These are phyloP conservation scores for Colletotrichum truncatum DNA, from an alignment of 2,329 filamentous ascomycete genomes.

Conservation along the genomic window DNA sequence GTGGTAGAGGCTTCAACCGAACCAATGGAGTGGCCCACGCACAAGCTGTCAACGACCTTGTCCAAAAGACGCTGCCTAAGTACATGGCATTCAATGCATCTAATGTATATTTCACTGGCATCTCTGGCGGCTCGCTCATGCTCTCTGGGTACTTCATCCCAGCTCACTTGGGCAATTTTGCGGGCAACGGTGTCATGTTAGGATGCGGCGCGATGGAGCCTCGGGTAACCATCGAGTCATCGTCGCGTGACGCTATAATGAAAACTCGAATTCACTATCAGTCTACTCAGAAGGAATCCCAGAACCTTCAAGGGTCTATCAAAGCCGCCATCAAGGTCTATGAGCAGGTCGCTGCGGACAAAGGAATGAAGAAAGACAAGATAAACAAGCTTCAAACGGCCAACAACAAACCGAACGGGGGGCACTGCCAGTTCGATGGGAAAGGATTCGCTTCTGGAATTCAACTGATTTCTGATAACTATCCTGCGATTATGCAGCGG, in stretches of 20 bases:
- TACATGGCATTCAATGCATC: slow-evolving; percentile 61
- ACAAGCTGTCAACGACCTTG: slow-evolving; percentile 63
- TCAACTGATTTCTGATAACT: slow-evolving; percentile 63
- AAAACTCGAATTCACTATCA: slow-evolving; percentile 65
- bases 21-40: slow-evolving; percentile 65
- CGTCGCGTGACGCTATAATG: slow-evolving; percentile 47
- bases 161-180: slow-evolving; percentile 59
- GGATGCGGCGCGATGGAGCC: slow-evolving; percentile 64
- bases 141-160: slow-evolving; percentile 67
- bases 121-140: slow-evolving; percentile 62
- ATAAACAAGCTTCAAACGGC: slow-evolving; percentile 64
- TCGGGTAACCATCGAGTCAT: slow-evolving; percentile 59
- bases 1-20: slow-evolving; percentile 58
- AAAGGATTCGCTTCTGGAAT: slow-evolving; percentile 62
- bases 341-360: slow-evolving; percentile 52
- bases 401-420: slow-evolving; percentile 62
- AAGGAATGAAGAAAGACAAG: slow-evolving; percentile 52
- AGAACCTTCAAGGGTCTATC: slow-evolving; percentile 57
- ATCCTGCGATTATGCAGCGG: slow-evolving; percentile 60
- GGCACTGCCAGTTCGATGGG: slow-evolving; percentile 67
- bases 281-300: slow-evolving; percentile 61
- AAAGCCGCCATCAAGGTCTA: slow-evolving; percentile 59
- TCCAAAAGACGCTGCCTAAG: slow-evolving; percentile 57
- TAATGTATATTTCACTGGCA: slow-evolving; percentile 66
- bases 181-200: slow-evolving; percentile 60